Evolutionary conservation across 2,329 filamentous ascomycete genomes (phyloP).

Genomic region (Alternaria hordeiaustralica): DNA sequence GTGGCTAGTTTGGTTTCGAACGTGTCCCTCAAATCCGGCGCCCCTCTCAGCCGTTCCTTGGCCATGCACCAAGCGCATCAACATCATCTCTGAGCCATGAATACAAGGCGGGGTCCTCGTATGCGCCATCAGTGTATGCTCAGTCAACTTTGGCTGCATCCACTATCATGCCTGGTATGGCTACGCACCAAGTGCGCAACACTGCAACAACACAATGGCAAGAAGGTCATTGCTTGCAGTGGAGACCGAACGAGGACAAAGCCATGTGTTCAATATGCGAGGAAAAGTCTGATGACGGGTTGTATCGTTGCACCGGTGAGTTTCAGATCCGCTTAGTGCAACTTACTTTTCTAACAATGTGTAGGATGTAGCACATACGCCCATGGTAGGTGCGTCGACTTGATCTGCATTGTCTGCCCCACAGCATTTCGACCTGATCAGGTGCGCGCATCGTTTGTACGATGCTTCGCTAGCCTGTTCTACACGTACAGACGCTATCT

Average conservation of each 20-base stretch:
- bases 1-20: slow-evolving; percentile 72
- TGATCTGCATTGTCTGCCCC: slow-evolving; percentile 70
- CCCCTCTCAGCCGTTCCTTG: slow-evolving; percentile 71
- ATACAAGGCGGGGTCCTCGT: slow-evolving; percentile 59
- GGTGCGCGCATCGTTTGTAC: slow-evolving; percentile 70
- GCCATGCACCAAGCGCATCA: slow-evolving; percentile 67
- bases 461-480: slow-evolving; percentile 71
- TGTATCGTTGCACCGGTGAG: slow-evolving; percentile 72
- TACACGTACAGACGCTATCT: slow-evolving; percentile 73
- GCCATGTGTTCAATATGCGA: slow-evolving; percentile 76
- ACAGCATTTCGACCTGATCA: slow-evolving; percentile 71
- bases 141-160: slow-evolving; percentile 86
- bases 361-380: slow-evolving; percentile 63
- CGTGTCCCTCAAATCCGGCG: slow-evolving; percentile 70
- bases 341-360: slow-evolving; percentile 27
- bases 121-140: slow-evolving; percentile 83
- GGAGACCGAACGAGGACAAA: slow-evolving; percentile 64
- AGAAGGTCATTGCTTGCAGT: slow-evolving; percentile 81
- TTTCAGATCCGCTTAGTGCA: slow-evolving; percentile 15
- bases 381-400: slow-evolving; percentile 65
- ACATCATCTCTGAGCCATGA: slow-evolving; percentile 67
- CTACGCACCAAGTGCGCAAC: slow-evolving; percentile 78
- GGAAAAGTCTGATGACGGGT: slow-evolving; percentile 74
- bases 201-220: slow-evolving; percentile 83
- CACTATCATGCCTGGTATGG: slow-evolving; percentile 85